Conservation (phyloP, 2,329 filamentous ascomycete species). For the Capronia coronata region DNA sequence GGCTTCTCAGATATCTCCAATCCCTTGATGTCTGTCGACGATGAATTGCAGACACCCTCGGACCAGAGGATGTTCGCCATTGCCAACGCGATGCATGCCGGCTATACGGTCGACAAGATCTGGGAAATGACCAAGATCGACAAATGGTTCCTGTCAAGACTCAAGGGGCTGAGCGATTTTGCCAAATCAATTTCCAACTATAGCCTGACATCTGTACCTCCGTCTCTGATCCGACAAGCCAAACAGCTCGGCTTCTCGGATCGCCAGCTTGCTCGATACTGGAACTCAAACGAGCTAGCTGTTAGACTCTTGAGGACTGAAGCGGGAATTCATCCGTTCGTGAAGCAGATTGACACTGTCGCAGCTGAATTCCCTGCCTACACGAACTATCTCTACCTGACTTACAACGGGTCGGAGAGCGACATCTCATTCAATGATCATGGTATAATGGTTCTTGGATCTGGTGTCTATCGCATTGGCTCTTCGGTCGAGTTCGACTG, state of each 20-base stretch:
- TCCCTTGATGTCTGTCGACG: constrained; percentile 90
- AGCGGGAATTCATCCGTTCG: constrained; percentile 74
- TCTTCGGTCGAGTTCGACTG: constrained; percentile 98
- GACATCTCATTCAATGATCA: constrained; percentile 82
- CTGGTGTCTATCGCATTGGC: constrained; percentile 93
- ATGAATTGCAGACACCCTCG: constrained; percentile 92
- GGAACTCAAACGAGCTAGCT: constrained; percentile 88
- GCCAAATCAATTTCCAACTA: constrained; percentile 68
- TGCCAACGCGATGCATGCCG: constrained; percentile 91
- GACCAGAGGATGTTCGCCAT: constrained; percentile 97
- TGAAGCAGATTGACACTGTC: constrained; percentile 98
- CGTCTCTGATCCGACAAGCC: constrained; percentile 66
- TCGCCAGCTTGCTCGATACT: constrained; percentile 86
- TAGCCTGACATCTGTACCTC: constrained; percentile 58
- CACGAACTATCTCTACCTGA: constrained; percentile 95
- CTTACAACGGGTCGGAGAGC: constrained; percentile 83
- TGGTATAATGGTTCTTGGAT: constrained; percentile 92
- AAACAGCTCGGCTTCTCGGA: constrained; percentile 95
- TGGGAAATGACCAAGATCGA: constrained; percentile 98
- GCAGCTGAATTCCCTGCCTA: constrained; percentile 91
- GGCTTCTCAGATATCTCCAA: constrained; percentile 81
- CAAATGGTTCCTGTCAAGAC: constrained; percentile 92
- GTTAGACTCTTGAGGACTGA: constrained; percentile 80
- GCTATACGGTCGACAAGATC: constrained; percentile 92
- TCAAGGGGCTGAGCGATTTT: constrained; percentile 87